Base-by-base conservation (phyloP, 768 basidiomycete species). In the Suillus plorans region DNA sequence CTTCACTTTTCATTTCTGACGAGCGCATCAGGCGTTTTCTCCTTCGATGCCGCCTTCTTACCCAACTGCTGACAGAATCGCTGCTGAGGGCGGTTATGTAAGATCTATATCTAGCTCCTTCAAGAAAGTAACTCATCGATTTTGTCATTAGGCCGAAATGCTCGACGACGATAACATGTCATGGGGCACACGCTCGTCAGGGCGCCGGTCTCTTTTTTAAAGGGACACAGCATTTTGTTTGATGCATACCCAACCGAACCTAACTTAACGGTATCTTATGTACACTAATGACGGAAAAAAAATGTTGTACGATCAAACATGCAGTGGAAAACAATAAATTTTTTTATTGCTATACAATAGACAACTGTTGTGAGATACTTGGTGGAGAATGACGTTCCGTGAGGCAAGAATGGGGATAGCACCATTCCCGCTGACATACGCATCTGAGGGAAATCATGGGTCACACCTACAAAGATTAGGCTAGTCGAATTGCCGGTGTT, bases 91-190 rank as follows among this genome's bases (percentile, higher is more conserved):
- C 4, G 64, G 65, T 62, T 71, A 69, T 59, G 73, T 73, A 13
- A 69, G 67, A 25, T 28, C 55, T 16, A 50, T 44, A 18, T 55
- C 36, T 34, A 14, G 8, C 16, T 41, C 9, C 3, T 18, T 47
- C 8, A 14, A 4, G 12, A 42, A 12, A 22, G 22, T 10, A 12
- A 25, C 49, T 34, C 53, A 55, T 25, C 45, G 3, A 57, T 58
- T 18, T 25, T 60, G 12, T 45, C 18, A 5, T 1, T 64, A 73
- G 72, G 72, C 72, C 4, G 68, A 73, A 52, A 69, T 74, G 73
- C 71, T 73, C 7, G 72, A 73, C 5, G 72, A 73, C 2, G 72
- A 73, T 49, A 73, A 73, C 45, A 74, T 74, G 72, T 71, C 72
- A 28, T 73, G 72, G 72, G 66, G 64, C 12, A 34, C 62, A 20